Percentiles rank a stretch among this genome's conserved stretches.
These are phyloP conservation scores for Gyromitra esculenta DNA, from an alignment of 2,329 filamentous ascomycete species.

Conservation along the genomic window DNA sequence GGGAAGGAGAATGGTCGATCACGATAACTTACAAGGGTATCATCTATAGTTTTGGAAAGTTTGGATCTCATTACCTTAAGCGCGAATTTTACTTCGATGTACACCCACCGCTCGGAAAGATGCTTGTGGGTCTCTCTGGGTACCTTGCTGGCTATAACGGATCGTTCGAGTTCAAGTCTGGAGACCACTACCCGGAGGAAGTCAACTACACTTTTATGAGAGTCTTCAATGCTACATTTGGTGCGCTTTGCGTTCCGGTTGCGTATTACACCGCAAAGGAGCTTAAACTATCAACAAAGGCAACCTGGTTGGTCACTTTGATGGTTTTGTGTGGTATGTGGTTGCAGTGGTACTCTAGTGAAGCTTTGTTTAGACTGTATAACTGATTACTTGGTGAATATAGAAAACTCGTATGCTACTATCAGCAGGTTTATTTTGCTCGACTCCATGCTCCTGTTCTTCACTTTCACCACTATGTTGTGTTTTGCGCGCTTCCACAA, in stretches of 20 bases:
- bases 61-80: conserved; percentile 98
- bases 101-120: conserved; percentile 95
- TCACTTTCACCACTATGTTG: conserved; percentile 95
- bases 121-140: conserved; percentile 95
- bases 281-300: conserved; percentile 82
- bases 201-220: conserved; percentile 99
- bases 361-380: conserved; percentile 1
- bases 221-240: conserved; percentile 94
- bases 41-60: conserved; percentile 81
- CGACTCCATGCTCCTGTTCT: conserved; percentile 98
- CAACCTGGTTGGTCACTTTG: conserved; percentile 92
- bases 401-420: conserved; percentile 97
- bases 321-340: conserved; percentile 81
- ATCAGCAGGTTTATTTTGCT: conserved; percentile 98
- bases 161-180: conserved; percentile 99
- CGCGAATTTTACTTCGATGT: conserved; percentile 99
- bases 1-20: conserved; percentile 2
- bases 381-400: conserved; percentile 29
- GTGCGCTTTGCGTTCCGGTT: conserved; percentile 88
- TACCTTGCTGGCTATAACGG: conserved; percentile 98
- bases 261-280: conserved; percentile 96
- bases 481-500: conserved; percentile 98
- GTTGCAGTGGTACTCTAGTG: not conserved
- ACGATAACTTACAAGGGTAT: conserved; percentile 37
- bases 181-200: conserved; percentile 91